Base-by-base conservation (phyloP, 1,284 basidiomycete species). In the Hortiboletus rubellus region DNA sequence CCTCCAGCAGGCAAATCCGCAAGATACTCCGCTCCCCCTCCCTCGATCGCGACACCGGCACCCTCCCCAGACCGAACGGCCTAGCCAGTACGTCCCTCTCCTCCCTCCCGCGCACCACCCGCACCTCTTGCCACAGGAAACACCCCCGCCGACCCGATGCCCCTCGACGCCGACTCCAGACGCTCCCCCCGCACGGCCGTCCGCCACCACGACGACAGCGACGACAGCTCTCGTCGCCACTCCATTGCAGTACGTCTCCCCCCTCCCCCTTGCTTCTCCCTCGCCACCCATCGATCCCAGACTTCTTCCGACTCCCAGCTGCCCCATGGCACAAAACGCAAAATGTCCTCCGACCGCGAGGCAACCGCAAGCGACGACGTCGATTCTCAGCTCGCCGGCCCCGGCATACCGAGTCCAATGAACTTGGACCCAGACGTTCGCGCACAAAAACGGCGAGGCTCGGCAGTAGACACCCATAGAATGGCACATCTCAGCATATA, bases 391-490 rank as follows among this genome's bases (percentile, higher is more conserved):
- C 76, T 89, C 54, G 77, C 81, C 43, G 88, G 88, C n/a, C 84
- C 85, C 57, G 87, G 87, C 40, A 74, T 86, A 47, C 80, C 83
- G 18, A 84, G 81, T 58, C 72, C 73, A 46, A 81, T 81, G 75
- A 76, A 76, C 58, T 65, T 82, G 43, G 86, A 87, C 67, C 62
- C 76, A 36, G 85, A 88, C 58, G 83, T 76, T n/a, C 89, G 86
- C 44, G 84, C 88, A 22, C 79, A 84, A 56, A 93, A 93, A 72
- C 84, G 91, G 64, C 82, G 91, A 51, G 87, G 87, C 49, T 93
- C 91, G 36, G 82, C 87, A 36, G 82, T 90, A 63, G 91, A 92
- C 63, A 85, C 87, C 8, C 82, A 83, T 60, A 77, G 86, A 55
- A 84, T 92, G 62, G 83, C 85, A 17, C 83, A 87, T 64, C 76